phyloP scores from a whole-genome alignment of 225 moss, liverwort and hornwort species.

The Pseudisothecium myosuroides region DNA sequence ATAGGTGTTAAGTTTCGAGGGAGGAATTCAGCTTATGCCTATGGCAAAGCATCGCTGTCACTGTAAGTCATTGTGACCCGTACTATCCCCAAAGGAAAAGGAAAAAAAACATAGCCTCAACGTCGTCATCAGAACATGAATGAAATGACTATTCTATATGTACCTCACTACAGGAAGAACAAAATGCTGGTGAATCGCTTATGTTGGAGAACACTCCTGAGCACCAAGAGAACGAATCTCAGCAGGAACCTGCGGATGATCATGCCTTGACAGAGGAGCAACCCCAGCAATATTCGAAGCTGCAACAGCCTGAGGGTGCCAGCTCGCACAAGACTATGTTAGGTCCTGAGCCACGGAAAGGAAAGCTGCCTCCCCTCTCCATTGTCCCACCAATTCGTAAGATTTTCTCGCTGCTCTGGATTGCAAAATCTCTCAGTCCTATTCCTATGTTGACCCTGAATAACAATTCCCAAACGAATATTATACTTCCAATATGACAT shows the following conservation, averaged over 20 bases:
- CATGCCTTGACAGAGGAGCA: neutral
- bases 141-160: neutral
- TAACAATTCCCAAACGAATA: neutral
- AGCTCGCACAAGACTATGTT: neutral
- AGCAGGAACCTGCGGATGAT: neutral
- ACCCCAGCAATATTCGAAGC: neutral
- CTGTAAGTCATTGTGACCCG: neutral
- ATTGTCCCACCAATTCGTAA: slow-evolving; percentile 18
- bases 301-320: neutral
- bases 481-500: neutral
- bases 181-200: neutral
- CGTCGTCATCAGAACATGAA: neutral
- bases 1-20: neutral
- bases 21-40: neutral
- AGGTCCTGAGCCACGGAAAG: slow-evolving; percentile 1
- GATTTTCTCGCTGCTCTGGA: neutral
- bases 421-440: neutral
- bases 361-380: slow-evolving; percentile 29
- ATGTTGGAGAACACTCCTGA: slow-evolving; percentile 11
- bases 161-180: slow-evolving; percentile 19
- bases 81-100: neutral
- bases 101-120: neutral
- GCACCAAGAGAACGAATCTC: neutral
- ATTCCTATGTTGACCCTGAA: neutral
- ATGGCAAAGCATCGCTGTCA: neutral